Percentiles rank a stretch among this genome's conserved stretches.
phyloP scores from a whole-genome alignment of 306 rosid genomes.

The Ormosia semicastrata region DNA sequence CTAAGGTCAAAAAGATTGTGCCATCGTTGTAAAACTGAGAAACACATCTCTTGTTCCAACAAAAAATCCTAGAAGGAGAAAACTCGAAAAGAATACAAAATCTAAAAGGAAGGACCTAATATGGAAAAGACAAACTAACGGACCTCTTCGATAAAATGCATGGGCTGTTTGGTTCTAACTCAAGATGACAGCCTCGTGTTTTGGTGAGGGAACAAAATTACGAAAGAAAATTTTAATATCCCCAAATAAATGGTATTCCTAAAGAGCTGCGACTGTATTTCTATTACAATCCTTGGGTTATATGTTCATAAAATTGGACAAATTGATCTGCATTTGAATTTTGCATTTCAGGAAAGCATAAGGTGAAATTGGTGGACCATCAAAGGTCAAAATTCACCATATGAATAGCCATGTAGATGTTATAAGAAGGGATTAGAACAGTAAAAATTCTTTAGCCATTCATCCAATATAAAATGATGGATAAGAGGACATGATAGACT shows the following conservation, averaged over 20 bases:
- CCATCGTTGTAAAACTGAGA: not conserved
- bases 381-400: not conserved
- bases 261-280: not conserved
- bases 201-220: not conserved
- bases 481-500: not conserved
- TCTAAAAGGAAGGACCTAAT: not conserved
- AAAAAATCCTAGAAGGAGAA: not conserved
- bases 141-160: not conserved
- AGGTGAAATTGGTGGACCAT: not conserved
- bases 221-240: not conserved
- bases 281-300: not conserved
- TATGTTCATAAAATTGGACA: not conserved
- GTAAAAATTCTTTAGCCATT: not conserved
- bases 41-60: not conserved
- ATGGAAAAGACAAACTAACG: not conserved
- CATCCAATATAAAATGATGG: constrained; percentile 7
- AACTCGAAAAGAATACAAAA: not conserved
- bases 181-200: not conserved
- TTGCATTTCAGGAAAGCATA: not conserved
- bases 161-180: not conserved
- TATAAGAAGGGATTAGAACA: not conserved
- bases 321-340: constrained; percentile 1
- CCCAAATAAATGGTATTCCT: not conserved
- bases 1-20: not conserved
- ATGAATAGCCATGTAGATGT: not conserved